These are phyloP conservation scores for Alternaria atra DNA, from an alignment of 2,329 filamentous ascomycete genomes.

Conservation along the genomic window DNA sequence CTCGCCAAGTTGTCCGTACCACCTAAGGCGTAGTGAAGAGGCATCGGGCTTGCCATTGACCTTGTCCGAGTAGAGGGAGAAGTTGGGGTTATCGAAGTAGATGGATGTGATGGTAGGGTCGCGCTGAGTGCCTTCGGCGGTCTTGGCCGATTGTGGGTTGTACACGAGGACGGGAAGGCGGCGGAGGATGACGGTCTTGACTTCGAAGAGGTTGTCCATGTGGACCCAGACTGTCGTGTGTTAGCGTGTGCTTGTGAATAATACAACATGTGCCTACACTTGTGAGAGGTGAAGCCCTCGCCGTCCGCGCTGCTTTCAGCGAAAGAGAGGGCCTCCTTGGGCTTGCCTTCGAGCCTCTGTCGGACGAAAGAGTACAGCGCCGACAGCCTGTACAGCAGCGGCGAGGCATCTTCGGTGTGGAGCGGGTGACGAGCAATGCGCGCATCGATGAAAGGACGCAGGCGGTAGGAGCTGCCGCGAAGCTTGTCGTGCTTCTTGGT, in stretches of 20 bases:
- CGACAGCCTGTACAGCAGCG: constrained; percentile 85
- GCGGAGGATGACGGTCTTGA: constrained; percentile 94
- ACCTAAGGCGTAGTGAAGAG: constrained; percentile 84
- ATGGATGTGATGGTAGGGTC: constrained; percentile 94
- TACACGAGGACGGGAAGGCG: constrained; percentile 92
- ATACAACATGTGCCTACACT: constrained; percentile 66
- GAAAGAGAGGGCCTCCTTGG: constrained; percentile 55
- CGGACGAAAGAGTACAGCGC: constrained; percentile 96
- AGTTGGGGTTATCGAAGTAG: constrained; percentile 91
- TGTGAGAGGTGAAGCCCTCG: constrained; percentile 84
- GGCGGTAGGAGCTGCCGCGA: constrained; percentile 83
- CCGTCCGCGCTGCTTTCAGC: constrained; percentile 53
- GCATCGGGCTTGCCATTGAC: constrained; percentile 78
- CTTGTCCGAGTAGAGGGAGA: constrained; percentile 87
- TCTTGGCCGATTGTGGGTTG: constrained; percentile 84
- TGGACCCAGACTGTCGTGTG: constrained; percentile 82
- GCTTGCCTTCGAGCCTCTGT: constrained; percentile 75
- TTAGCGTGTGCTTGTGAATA: constrained; percentile 43
- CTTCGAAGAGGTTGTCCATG: constrained; percentile 91
- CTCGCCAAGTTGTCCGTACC: constrained; percentile 85
- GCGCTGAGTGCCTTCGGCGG: constrained; percentile 76
- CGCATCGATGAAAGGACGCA: constrained; percentile 90
- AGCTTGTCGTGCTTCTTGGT: constrained; percentile 99
- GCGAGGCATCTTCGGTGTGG: constrained; percentile 93
- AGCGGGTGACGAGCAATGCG: constrained; percentile 88